These are phyloP conservation scores for Aspergillus kassunensis DNA, from an alignment of 495 filamentous ascomycete genomes.

Conservation along the genomic window DNA sequence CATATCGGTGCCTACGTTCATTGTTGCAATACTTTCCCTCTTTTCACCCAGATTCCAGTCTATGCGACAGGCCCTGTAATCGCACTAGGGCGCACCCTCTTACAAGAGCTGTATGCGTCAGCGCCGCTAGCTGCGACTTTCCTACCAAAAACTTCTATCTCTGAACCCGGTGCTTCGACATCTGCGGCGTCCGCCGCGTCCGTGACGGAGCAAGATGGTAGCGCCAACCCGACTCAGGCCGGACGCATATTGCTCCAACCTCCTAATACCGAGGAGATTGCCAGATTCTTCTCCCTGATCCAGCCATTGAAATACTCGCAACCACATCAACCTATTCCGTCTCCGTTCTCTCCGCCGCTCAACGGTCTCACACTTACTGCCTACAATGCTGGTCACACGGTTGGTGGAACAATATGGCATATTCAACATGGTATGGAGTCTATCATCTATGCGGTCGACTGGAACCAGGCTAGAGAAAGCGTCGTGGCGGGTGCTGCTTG, in stretches of 20 bases:
- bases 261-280: conserved; percentile 83
- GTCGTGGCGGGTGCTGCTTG: conserved; percentile 89
- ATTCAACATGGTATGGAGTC: conserved; percentile 96
- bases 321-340: conserved; percentile 80
- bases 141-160: conserved; percentile 63
- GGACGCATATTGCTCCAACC: conserved; percentile 68
- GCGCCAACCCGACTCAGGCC: conserved; percentile 24
- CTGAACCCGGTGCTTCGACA: conserved; percentile 57
- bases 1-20: conserved; percentile 94
- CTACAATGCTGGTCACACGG: conserved; percentile 92
- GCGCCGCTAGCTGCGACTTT: conserved; percentile 81
- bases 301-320: conserved; percentile 95
- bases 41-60: conserved; percentile 88
- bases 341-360: conserved; percentile 80
- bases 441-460: conserved; percentile 95
- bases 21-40: conserved; percentile 93
- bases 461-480: conserved; percentile 94
- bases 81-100: conserved; percentile 80
- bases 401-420: conserved; percentile 98
- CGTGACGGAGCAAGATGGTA: conserved; percentile 20
- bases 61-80: conserved; percentile 95
- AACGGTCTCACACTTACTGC: conserved; percentile 94
- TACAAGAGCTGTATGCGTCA: conserved; percentile 90
- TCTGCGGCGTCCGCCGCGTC: conserved; percentile 36
- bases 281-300: conserved; percentile 86